These are phyloP conservation scores for Ambrosia trifida DNA, from an alignment of 129 eudicot genomes.

Conservation along the genomic window DNA sequence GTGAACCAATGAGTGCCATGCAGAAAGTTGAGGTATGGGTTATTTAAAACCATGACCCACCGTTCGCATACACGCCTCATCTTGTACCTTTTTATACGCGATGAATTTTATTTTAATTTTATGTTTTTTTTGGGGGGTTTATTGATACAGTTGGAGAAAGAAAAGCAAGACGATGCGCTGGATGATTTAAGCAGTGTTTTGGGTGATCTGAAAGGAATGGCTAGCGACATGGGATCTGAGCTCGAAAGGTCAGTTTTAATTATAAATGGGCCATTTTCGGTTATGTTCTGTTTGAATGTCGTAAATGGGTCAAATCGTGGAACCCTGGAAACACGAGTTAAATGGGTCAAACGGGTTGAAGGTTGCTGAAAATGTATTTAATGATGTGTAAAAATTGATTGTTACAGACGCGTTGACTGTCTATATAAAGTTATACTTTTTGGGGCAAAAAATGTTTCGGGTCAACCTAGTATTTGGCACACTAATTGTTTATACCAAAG, in stretches of 20 bases:
- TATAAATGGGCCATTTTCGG: background rate
- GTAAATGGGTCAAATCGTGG: background rate
- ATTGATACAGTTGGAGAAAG: conserved; percentile 60
- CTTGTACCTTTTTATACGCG: background rate
- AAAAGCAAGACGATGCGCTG: conserved; percentile 86
- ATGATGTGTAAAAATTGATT: background rate
- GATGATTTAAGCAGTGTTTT: conserved; percentile 68
- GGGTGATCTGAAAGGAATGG: conserved; percentile 99
- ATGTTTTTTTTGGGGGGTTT: background rate
- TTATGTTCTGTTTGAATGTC: background rate
- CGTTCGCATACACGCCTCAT: background rate
- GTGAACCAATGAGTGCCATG: conserved; percentile 63
- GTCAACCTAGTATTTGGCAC: background rate
- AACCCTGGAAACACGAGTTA: background rate
- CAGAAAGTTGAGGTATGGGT: conserved; percentile 73
- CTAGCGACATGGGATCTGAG: conserved; percentile 88
- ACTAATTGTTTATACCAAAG: background rate
- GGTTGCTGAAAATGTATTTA: background rate
- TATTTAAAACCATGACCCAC: background rate
- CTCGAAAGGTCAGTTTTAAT: conserved; percentile 58
- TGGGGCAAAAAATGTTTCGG: background rate
- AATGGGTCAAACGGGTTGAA: background rate
- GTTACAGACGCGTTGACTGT: background rate
- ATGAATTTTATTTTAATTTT: background rate
- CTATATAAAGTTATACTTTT: background rate